Conservation (phyloP, 2,329 filamentous ascomycete species). For the Cercospora zeina region DNA sequence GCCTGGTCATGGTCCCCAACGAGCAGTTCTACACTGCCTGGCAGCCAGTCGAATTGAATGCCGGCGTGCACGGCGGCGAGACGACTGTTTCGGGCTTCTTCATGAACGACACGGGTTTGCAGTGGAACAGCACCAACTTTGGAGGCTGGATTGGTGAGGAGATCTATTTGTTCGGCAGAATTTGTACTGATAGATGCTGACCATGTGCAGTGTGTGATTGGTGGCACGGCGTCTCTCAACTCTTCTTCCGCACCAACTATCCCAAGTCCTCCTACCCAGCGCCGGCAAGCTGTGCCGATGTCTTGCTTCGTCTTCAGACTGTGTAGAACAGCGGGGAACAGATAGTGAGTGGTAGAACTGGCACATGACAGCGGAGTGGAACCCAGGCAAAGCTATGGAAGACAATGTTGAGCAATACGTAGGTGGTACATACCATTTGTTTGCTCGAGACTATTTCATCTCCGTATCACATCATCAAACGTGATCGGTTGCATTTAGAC, state of each 20-base stretch:
- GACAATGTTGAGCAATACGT: no score
- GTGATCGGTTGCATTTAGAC: no score
- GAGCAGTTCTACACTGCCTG: conserved; percentile 37
- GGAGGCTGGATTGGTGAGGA: conserved; percentile 36
- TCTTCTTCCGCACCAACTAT: conserved; percentile 37
- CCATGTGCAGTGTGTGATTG: conserved; percentile 35
- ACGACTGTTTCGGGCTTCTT: conserved; percentile 29
- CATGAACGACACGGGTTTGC: conserved; percentile 40
- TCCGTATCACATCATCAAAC: no score
- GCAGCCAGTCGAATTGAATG: conserved; percentile 39
- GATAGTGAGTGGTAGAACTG: no score
- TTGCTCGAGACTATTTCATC: no score
- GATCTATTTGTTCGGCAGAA: neutral
- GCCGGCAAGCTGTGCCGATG: conserved; percentile 38
- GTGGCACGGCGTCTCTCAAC: conserved; percentile 40
- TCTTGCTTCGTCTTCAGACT: conserved; percentile 26
- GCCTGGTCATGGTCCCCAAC: conserved; percentile 26
- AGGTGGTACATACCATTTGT: no score
- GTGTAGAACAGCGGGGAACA: no score
- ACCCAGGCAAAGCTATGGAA: no score
- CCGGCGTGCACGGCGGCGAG: conserved; percentile 26
- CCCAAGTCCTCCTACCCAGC: conserved; percentile 19
- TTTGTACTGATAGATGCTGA: neutral
- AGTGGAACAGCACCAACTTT: conserved; percentile 35
- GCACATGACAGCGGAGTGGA: no score